Evolutionary conservation across 352 stramenopile genomes (phyloP).

Genomic region (Phytophthora sansomeana): DNA sequence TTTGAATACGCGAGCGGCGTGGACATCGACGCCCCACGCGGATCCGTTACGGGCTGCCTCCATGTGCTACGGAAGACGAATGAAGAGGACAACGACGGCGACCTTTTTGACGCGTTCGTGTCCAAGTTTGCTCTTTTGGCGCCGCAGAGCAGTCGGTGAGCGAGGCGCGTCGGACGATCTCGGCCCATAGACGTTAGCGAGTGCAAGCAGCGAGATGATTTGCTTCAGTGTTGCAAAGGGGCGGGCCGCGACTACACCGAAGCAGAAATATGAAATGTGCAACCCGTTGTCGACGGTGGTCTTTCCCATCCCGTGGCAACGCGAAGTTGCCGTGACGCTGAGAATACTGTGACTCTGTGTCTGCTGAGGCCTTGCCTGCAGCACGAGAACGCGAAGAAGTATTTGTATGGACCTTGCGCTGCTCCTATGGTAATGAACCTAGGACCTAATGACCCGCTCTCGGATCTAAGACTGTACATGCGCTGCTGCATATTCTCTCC

Average conservation of each 20-base stretch:
- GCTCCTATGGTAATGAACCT: constrained; percentile 27
- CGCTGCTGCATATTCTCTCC: constrained; percentile 26
- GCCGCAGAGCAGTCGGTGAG: constrained; percentile 26
- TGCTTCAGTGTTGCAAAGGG: constrained; percentile 30
- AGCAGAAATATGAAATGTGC: constrained; percentile 17
- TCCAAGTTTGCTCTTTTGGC: constrained; percentile 70
- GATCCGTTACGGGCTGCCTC: constrained; percentile 71
- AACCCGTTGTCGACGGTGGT: constrained; percentile 12
- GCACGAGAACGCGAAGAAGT: constrained; percentile 21
- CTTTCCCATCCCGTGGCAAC: constrained; percentile 9
- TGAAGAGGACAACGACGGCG: constrained; percentile 34
- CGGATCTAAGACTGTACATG: constrained; percentile 26
- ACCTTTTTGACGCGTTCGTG: constrained; percentile 74
- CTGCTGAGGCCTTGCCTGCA: constrained; percentile 24
- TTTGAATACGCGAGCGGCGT: constrained; percentile 86
- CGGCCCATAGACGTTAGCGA: constrained; percentile 7
- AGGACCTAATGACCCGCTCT: constrained; percentile 12
- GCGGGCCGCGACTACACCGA: constrained; percentile 10
- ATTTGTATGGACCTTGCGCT: constrained; percentile 23
- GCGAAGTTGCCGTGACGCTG: constrained; percentile 3
- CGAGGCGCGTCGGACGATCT: not conserved
- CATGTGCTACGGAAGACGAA: constrained; percentile 55
- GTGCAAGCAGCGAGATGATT: constrained; percentile 21
- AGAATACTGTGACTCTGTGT: constrained; percentile 10
- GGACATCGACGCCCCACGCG: constrained; percentile 72